A percentile compares a stretch with the other conserved stretches of the same genome.
Evolutionary conservation across 306 rosid genomes (phyloP).

Genomic region (Alnus rubra): DNA sequence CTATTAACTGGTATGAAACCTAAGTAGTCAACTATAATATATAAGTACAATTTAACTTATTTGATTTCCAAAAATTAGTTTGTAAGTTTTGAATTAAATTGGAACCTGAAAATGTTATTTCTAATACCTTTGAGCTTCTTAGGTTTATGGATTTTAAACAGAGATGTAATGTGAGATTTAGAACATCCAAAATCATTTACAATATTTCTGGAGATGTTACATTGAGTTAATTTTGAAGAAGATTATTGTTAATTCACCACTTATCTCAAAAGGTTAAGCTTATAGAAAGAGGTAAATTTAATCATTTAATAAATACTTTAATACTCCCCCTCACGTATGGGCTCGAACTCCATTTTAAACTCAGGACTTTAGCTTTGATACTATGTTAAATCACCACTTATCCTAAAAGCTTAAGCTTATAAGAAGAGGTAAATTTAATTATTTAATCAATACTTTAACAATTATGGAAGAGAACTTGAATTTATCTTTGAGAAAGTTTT

Average conservation of each 20-base stretch:
- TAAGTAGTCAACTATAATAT: not conserved
- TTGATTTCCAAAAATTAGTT: not conserved
- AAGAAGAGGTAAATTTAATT: too few relatives aligned
- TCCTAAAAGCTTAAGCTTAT: too few relatives aligned
- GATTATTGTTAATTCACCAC: not conserved
- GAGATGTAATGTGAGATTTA: not conserved
- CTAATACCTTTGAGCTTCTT: not conserved
- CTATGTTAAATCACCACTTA: too few relatives aligned
- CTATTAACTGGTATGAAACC: constrained; percentile 1
- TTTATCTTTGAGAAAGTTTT: too few relatives aligned
- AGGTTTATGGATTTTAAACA: not conserved
- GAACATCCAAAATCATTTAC: not conserved
- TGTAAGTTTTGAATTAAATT: constrained; percentile 3
- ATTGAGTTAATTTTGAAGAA: not conserved
- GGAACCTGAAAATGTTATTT: not conserved
- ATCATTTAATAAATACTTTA: too few relatives aligned
- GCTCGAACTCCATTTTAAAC: too few relatives aligned
- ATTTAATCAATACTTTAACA: too few relatives aligned
- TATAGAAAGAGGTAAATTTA: too few relatives aligned
- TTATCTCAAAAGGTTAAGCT: too few relatives aligned
- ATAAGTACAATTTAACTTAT: not conserved
- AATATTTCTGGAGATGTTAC: not conserved
- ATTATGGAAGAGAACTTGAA: not conserved
- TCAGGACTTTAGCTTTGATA: too few relatives aligned
- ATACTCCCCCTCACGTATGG: too few relatives aligned